Base-by-base conservation (phyloP, 2,329 filamentous ascomycete genomes). In the Penicillium polonicum region DNA sequence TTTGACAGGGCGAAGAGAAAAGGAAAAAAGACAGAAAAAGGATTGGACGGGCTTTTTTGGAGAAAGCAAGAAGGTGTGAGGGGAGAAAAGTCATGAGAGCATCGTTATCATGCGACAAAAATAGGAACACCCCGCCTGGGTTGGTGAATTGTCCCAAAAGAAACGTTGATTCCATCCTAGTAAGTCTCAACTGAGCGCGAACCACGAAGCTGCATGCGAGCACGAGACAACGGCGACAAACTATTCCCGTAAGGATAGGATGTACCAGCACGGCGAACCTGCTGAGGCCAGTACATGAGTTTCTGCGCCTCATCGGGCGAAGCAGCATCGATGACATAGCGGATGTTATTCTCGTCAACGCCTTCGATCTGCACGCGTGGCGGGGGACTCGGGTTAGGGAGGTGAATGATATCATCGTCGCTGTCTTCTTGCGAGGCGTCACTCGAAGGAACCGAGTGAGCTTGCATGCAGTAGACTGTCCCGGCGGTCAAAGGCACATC, bases 331-430 rank as follows among this genome's bases (percentile, higher is more conserved):
- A 71, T 65, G 43, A 70, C 52, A 51, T 72, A 72, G 46, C 66
- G 64, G 19, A 73, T 69, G 43, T 72, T 72, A 50, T 74, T 73
- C 31, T 70, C 64, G 43, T 75, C 71, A 19, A 74, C 67, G 13
- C 67, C 68, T 29, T 72, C 68, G 44, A 73, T 68, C 35, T 69
- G 68, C 4, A 72, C 63, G 7, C 62, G 63, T 4, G 67, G 70
- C 21, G 61, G 60, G 1, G 60, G 58, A 6, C 33, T 63, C 12
- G 69, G 59, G 31, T 66, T 71, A 15, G 72, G 72, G 10, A 75
- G 66, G 5, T 73, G 68, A 42, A 74, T 69, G 46, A 75, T 69
- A 13, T 74, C 71, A 43, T 74, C 72, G 44, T 74, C 72, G 6
- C 66, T 68, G 12, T 72, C 68, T 31, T 72, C 68, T 7, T 54